These are phyloP conservation scores for Dendrocalamus sinicus DNA, from an alignment of 176 grass and related monocot genomes.

Conservation along the genomic window DNA sequence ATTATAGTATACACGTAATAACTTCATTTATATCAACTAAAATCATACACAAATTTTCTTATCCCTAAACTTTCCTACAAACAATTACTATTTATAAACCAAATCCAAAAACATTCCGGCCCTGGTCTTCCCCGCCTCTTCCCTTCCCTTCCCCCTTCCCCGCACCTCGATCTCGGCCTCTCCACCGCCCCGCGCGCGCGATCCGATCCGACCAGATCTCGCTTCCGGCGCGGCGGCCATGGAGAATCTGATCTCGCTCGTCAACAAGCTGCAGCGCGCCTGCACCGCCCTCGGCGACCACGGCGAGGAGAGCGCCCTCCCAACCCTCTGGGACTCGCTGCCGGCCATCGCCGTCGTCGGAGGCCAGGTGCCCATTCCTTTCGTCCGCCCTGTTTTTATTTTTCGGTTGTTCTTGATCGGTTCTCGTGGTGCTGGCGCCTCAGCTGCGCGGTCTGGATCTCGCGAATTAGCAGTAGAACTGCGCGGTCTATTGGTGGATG, in stretches of 20 bases:
- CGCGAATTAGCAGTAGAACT: conserved; percentile 16
- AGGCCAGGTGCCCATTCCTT: conserved; percentile 63
- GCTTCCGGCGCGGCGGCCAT: conserved; percentile 48
- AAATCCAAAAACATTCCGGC: no score
- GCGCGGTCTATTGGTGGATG: not conserved
- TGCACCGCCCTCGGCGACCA: conserved; percentile 94
- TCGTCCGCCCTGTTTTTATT: not conserved
- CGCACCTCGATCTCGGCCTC: conserved; percentile 41
- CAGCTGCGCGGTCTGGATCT: conserved; percentile 45
- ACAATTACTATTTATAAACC: no score
- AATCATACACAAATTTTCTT: no score
- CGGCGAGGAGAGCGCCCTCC: conserved; percentile 86
- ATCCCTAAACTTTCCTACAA: no score
- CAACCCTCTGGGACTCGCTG: conserved; percentile 92
- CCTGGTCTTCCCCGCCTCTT: not conserved
- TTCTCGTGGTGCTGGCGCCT: conserved; percentile 41
- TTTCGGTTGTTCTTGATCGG: conserved; percentile 21
- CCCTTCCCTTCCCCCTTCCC: not conserved
- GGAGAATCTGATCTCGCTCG: conserved; percentile 85
- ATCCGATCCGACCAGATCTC: conserved; percentile 51
- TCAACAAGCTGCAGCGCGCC: conserved; percentile 92
- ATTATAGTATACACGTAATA: no score
- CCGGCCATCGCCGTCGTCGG: conserved; percentile 89
- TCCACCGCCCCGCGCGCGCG: not conserved
- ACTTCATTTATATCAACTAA: no score